phyloP scores from a whole-genome alignment of 163 green algal species.

The Smithsoniella earleae region DNA sequence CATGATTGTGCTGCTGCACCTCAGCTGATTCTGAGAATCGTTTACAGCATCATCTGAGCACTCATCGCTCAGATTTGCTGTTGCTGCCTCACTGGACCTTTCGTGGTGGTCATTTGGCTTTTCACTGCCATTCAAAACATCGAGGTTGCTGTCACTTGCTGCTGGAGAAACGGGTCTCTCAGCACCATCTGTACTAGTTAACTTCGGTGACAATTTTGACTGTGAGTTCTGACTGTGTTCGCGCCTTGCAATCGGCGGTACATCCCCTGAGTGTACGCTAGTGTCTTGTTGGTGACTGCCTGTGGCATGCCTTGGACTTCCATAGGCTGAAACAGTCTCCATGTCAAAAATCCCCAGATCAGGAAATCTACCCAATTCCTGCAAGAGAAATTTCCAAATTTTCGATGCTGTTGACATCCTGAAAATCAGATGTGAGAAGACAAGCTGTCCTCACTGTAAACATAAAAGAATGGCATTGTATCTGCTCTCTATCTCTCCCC shows the following conservation, averaged over 20 bases:
- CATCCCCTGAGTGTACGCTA: background rate
- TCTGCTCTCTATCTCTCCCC: too few relatives aligned
- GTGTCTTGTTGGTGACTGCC: background rate
- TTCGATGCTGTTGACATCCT: background rate
- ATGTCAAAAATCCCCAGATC: conserved; percentile 24
- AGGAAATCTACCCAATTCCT: conserved; percentile 7
- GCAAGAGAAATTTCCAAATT: background rate
- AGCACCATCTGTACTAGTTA: background rate
- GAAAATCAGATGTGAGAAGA: background rate
- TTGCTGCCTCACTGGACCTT: background rate
- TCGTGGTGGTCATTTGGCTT: background rate
- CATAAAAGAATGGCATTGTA: too few relatives aligned
- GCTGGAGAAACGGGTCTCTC: background rate
- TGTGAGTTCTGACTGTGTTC: background rate
- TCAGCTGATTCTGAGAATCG: background rate
- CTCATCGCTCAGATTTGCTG: conserved; percentile 21
- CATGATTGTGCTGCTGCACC: conserved; percentile 14
- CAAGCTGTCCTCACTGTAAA: too few relatives aligned
- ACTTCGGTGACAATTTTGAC: background rate
- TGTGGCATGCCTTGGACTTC: background rate
- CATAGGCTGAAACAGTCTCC: conserved; percentile 21
- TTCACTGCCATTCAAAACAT: background rate
- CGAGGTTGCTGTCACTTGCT: too few relatives aligned
- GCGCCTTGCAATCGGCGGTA: background rate
- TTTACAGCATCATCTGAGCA: conserved; percentile 9